Evolutionary conservation across 306 rosid species (phyloP).

Genomic region (Glycine latifolia): DNA sequence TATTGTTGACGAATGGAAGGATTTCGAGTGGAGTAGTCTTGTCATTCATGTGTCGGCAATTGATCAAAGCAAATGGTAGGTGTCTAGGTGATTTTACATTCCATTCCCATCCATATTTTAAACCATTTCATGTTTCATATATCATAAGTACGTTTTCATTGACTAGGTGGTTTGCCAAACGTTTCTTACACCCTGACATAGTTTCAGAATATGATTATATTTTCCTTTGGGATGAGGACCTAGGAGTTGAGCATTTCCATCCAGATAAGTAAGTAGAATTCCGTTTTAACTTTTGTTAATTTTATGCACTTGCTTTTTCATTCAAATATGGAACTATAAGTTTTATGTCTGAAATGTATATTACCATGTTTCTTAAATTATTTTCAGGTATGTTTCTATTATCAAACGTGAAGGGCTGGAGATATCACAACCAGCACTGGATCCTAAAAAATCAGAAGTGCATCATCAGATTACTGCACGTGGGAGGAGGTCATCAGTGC

Average conservation of each 20-base stretch:
- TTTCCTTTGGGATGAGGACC: conserved; percentile 99
- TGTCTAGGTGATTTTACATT: conserved; percentile 34
- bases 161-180: conserved; percentile 97
- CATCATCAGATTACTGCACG: conserved; percentile 94
- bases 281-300: conserved; percentile 1
- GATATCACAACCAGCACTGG: conserved; percentile 95
- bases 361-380: background rate
- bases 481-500: conserved; percentile 70
- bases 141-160: conserved; percentile 38
- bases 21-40: conserved; percentile 62
- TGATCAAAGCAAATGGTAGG: conserved; percentile 85
- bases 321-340: background rate
- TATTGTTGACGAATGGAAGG: conserved; percentile 70
- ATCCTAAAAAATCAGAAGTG: conserved; percentile 70
- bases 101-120: conserved; percentile 13
- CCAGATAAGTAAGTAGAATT: conserved; percentile 66
- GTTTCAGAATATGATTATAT: conserved; percentile 80
- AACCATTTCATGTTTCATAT: background rate
- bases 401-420: conserved; percentile 75
- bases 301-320: background rate
- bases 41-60: conserved; percentile 74
- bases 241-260: conserved; percentile 82
- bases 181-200: conserved; percentile 95
- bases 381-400: conserved; percentile 74
- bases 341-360: background rate